Evolutionary conservation across 441 rosid species (phyloP), one percentile per base, ranked within the genome.

Genomic region (Pelargonium myrrhifolium): DNA sequence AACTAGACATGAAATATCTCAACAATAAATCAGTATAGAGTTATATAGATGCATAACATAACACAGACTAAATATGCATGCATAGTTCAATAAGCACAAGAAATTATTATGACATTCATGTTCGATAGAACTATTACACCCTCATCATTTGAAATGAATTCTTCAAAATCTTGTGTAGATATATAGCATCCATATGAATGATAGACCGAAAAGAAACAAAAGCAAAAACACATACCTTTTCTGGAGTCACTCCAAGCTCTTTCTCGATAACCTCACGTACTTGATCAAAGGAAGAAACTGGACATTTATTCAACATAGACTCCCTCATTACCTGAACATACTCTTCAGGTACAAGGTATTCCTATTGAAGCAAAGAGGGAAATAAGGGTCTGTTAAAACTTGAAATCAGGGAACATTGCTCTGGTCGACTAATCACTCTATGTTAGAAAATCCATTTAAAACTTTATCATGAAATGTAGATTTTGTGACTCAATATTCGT

Each of bases 221-320:
- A 56, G 6, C 37, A 74, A 68, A 7, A 42, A 64, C 49, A 67
- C 86, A 31, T 86, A 94, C 99, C 80, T 87, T 72, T 62, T 94
- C 99, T 4, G 97, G 97, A 24, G 75, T 77, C 75, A 83, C 86
- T 22, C 98, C 99, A 71, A 92, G 89, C 78, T 94, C 98, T 75
- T 87, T 87, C 86, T 84, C 82, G 81, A 94, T 77, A 74, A 94
- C 99, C 66, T 88, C 89, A 61, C 89, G 82, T 35, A 92, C 94
- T 88, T 94, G 98, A 68, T 92, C 94, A 72, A 87, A 94, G 0
- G 99, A 92, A 68, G 99, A 92, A 72, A 85, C 88, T 6, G 97
- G 97, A 65, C 97, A 94, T 71, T 80, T 92, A 74, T 94, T 94
- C 88, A 94, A 77, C 98, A 89, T 94, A 0, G 92, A 85, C 49